Percentiles rank a stretch among this genome's conserved stretches.
Conservation (phyloP, 306 rosid genomes). For the Prunus mume region DNA sequence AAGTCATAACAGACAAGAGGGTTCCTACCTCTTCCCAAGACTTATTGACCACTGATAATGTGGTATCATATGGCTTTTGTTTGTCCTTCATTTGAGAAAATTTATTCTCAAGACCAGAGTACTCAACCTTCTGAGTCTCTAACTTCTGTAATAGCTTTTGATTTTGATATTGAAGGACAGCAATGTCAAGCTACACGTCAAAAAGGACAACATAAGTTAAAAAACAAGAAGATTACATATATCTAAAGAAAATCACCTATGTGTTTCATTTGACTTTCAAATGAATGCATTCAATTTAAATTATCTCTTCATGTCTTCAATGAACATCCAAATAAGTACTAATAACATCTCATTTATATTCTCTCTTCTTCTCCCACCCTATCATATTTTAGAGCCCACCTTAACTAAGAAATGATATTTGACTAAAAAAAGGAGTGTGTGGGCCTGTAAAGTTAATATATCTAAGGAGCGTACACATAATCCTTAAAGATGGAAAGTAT, state of each 20-base stretch:
- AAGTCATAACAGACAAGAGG: slow-evolving; percentile 12
- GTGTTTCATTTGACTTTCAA: not conserved
- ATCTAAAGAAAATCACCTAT: too few species aligned
- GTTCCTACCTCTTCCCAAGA: slow-evolving; percentile 71
- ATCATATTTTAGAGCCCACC: not conserved
- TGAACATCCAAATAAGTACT: not conserved
- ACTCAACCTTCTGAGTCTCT: slow-evolving; percentile 84
- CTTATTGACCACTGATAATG: slow-evolving; percentile 59
- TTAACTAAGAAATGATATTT: not conserved
- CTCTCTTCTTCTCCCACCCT: not conserved
- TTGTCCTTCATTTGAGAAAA: slow-evolving; percentile 55
- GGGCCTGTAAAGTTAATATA: not conserved
- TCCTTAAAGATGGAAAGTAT: not conserved
- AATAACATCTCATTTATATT: not conserved
- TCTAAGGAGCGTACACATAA: not conserved
- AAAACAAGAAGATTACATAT: slow-evolving; percentile 2
- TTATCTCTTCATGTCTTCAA: not conserved
- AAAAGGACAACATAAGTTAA: slow-evolving; percentile 26
- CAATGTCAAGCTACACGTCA: slow-evolving; percentile 67
- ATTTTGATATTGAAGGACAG: slow-evolving; percentile 87
- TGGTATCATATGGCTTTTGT: slow-evolving; percentile 65
- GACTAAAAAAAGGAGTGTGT: not conserved
- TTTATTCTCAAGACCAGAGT: slow-evolving; percentile 57
- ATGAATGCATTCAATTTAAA: not conserved
- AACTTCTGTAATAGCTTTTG: slow-evolving; percentile 85